Base-by-base conservation (phyloP, 805 yeast species). In the Saccharomycopsis fodiens region DNA sequence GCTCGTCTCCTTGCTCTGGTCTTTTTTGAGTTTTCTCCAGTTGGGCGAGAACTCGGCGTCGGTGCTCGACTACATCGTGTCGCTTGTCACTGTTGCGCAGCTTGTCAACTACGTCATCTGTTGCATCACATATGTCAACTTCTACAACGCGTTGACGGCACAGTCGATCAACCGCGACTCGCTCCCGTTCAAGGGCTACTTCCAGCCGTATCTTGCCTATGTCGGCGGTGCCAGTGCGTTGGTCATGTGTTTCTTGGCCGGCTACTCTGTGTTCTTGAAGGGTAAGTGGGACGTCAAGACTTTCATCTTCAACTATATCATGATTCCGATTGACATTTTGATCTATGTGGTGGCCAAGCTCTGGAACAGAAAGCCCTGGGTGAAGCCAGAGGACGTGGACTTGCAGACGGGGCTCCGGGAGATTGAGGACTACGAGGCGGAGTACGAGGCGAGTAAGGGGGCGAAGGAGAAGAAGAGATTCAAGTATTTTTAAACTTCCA, bases 41-140 rank as follows among this genome's bases (percentile, higher is more conserved):
- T 60, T 80, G 47, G 70, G 79, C 21, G 67, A 71, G 38, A 66
- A 73, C 25, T 73, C 89, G 21, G 74, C 77, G 13, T 70, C 72
- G 2, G 93, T 84, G 2, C 69, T 85, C 51, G 71, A 69, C 55
- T 85, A 91, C 89, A 67, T 85, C 42, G 74, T 82, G 48, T 81
- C 82, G 55, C 63, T 85, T 47, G 80, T 80, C 42, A 82, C 93
- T 3, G 77, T 78, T 31, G 81, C 83, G 27, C 86, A 80, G 58
- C 69, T 79, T 58, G 72, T 73, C 56, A 80, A 77, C 59, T 82
- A 76, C 64, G 67, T 70, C 44, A 66, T 71, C 47, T 76, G 83
- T 57, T 66, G 78, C 54, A 59, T 70, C 38, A 76, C 83, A 20
- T 84, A 75, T 57, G 53, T 80, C 35, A 72, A 78, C 48, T 85